Base-by-base conservation (phyloP, 2,329 filamentous ascomycete genomes). In the Xylaria sp. region DNA sequence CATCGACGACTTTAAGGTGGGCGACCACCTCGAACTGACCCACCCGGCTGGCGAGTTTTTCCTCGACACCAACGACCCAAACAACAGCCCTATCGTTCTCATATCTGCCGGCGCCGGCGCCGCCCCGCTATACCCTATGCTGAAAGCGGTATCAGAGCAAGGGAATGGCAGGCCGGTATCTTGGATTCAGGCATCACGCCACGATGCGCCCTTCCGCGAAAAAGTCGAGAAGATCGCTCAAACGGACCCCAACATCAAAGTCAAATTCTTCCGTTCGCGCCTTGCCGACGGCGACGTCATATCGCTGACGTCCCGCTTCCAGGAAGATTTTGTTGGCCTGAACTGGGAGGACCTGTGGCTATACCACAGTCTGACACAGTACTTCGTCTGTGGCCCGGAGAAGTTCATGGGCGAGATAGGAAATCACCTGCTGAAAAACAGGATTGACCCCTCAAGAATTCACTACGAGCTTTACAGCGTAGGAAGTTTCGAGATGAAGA, bases 21-120 rank as follows among this genome's bases (percentile, higher is more conserved):
- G 91, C 49, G 90, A 92, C 75, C 75, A 83, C 0, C 77, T 94
- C 10, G 83, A 90, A 71, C 81, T 94, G 12, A 90, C 90, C 2
- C 90, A 93, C 76, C 92, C 92, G 0, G 84, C 83, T 3, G 89
- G 89, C 51, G 87, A 90, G 74, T 89, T 90, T 79, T 87, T 82
- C 78, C 81, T 90, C 52, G 83, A 88, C 74, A 80, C 80, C 23
- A 79, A 80, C 61, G 77, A 81, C 57, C 74, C 76, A 46, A 80
- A 75, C 69, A 81, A 77, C 49, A 79, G 79, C 25, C 88, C 89
- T 0, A 79, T 91, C 1, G 87, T 91, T 0, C 83, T 91, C 39
- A 84, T 91, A 72, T 89, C 87, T 0, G 88, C 88, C 1, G 89
- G 89, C 20, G 85, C 89, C 2, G 88, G 89, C 36, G 82, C 88